Conservation (phyloP, 2,329 filamentous ascomycete genomes). For the Malbranchea cinnamomea region DNA sequence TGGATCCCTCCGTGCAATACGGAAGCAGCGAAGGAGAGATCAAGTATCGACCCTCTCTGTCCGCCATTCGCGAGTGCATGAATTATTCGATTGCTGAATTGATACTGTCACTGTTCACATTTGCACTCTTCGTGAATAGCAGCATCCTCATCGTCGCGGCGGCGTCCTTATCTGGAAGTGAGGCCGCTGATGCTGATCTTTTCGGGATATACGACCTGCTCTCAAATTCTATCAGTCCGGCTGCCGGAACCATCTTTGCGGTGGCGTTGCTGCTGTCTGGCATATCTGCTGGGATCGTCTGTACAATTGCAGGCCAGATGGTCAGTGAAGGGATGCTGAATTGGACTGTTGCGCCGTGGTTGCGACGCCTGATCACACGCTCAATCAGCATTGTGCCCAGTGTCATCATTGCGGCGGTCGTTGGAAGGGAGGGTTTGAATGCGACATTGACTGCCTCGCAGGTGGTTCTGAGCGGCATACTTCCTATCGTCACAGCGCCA, state of each 20-base stretch:
- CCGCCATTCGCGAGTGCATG: slow-evolving; percentile 59
- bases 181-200: slow-evolving; percentile 56
- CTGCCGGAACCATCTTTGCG: slow-evolving; percentile 71
- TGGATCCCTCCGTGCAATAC: slow-evolving; percentile 16
- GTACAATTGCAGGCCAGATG: slow-evolving; percentile 83
- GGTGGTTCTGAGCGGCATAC: slow-evolving; percentile 60
- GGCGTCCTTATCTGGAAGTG: slow-evolving; percentile 47
- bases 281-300: slow-evolving; percentile 69
- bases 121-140: slow-evolving; percentile 72
- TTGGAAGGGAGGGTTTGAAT: slow-evolving; percentile 56
- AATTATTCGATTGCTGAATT: slow-evolving; percentile 60
- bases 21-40: slow-evolving; percentile 32
- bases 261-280: slow-evolving; percentile 68
- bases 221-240: slow-evolving; percentile 51
- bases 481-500: slow-evolving; percentile 72
- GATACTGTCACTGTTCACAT: slow-evolving; percentile 59
- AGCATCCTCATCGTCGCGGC: slow-evolving; percentile 72
- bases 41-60: slow-evolving; percentile 55
- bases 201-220: slow-evolving; percentile 71
- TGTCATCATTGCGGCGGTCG: slow-evolving; percentile 68
- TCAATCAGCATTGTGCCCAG: slow-evolving; percentile 67
- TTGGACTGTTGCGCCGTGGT: slow-evolving; percentile 62
- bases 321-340: slow-evolving; percentile 68
- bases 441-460: slow-evolving; percentile 61
- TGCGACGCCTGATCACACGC: slow-evolving; percentile 62